phyloP scores from a whole-genome alignment of 2,329 filamentous ascomycete genomes.

The Paecilomyces variotii region DNA sequence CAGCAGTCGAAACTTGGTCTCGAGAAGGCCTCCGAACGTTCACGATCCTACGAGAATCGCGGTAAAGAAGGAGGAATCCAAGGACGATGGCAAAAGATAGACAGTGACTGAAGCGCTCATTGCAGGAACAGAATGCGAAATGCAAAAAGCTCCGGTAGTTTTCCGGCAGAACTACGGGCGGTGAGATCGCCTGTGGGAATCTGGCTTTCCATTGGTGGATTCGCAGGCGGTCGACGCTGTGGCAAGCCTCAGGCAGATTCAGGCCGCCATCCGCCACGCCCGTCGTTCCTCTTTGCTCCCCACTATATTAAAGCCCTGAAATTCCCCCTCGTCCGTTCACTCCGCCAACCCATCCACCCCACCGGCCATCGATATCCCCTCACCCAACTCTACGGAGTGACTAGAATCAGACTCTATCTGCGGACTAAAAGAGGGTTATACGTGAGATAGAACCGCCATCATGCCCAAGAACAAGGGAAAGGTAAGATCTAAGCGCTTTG shows the following conservation, averaged over 20 bases:
- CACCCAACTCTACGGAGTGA: neutral
- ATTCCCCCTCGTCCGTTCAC: conserved; percentile 14
- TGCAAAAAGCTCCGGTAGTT: neutral
- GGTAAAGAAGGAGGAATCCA: neutral
- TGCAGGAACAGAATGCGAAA: neutral
- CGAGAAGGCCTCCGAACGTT: neutral
- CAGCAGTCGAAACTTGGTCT: neutral
- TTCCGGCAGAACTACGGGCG: neutral
- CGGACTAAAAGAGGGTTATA: conserved; percentile 3
- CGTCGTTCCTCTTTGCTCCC: conserved; percentile 1
- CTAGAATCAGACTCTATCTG: neutral
- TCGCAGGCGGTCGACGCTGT: neutral
- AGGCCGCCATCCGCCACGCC: conserved; percentile 14
- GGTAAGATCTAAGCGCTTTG: conserved; percentile 47
- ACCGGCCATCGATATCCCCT: neutral
- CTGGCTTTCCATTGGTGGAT: neutral
- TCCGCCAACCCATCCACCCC: conserved; percentile 13
- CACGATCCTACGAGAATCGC: neutral
- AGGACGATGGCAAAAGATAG: neutral
- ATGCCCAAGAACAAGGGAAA: conserved; percentile 99
- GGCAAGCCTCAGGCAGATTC: conserved; percentile 19
- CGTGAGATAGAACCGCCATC: conserved; percentile 29
- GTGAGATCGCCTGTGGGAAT: neutral
- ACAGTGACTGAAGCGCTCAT: neutral
- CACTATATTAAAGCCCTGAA: conserved; percentile 15